These are phyloP conservation scores for Prinsepia uniflora DNA, from an alignment of 306 rosid species.

Conservation along the genomic window DNA sequence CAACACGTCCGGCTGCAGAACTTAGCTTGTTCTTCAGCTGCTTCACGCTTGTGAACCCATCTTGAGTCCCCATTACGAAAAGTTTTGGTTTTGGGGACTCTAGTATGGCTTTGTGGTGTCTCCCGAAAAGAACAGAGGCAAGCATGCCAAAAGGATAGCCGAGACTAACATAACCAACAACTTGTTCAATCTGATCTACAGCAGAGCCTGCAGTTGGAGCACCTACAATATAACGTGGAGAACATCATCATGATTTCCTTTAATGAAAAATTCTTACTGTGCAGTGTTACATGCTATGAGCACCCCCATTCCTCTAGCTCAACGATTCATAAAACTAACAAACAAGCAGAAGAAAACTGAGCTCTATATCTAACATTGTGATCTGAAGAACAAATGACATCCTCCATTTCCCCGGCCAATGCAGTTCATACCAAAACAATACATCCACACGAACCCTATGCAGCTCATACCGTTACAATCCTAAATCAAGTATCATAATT, in stretches of 20 bases:
- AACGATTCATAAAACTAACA: neutral
- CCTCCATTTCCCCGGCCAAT: neutral
- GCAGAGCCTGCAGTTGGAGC: conserved; percentile 96
- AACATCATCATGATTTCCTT: too few species aligned
- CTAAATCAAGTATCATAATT: neutral
- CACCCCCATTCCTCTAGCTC: neutral
- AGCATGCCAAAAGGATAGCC: conserved; percentile 93
- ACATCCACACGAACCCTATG: neutral
- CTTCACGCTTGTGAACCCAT: conserved; percentile 82
- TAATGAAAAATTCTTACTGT: neutral
- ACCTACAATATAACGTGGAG: conserved; percentile 42
- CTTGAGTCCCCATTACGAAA: conserved; percentile 85
- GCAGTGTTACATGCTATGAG: neutral
- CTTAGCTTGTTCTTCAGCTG: conserved; percentile 72
- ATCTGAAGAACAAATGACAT: neutral
- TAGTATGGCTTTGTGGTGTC: conserved; percentile 74
- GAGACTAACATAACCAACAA: conserved; percentile 78
- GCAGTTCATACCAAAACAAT: conserved; percentile 3
- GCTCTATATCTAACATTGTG: neutral
- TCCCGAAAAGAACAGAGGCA: conserved; percentile 83
- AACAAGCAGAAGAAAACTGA: neutral
- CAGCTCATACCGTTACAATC: conserved; percentile 3
- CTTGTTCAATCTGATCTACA: conserved; percentile 69
- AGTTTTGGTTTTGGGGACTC: conserved; percentile 72
- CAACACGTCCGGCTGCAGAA: conserved; percentile 60